A percentile compares a stretch with the other conserved stretches of the same genome.
These are phyloP conservation scores for Apophysomyces sp. DNA, from an alignment of 371 early-diverging fungal genomes.

Conservation along the genomic window DNA sequence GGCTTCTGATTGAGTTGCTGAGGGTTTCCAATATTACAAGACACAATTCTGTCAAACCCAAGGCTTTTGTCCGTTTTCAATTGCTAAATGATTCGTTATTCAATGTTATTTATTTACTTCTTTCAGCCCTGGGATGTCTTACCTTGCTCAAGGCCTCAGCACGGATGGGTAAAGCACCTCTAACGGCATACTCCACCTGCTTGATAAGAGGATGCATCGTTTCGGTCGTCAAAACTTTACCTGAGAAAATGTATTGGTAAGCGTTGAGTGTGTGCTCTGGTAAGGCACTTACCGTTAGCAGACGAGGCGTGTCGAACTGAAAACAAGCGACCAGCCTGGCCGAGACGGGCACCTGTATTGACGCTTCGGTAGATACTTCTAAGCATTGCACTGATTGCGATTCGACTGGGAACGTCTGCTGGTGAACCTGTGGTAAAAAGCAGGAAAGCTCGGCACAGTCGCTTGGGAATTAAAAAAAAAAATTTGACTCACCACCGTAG, in stretches of 20 bases:
- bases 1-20: slow-evolving; percentile 91
- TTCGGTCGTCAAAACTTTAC: slow-evolving; percentile 43
- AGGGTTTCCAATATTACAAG: slow-evolving; percentile 97
- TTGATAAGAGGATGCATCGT: slow-evolving; percentile 76
- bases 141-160: slow-evolving; percentile 86
- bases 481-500: too few species aligned
- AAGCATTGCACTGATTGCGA: background rate
- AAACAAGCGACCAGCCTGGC: background rate
- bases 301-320: background rate
- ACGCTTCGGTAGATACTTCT: background rate
- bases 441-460: background rate
- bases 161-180: slow-evolving; percentile 94
- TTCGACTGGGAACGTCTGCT: background rate
- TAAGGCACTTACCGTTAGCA: background rate
- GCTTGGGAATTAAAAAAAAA: background rate
- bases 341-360: background rate
- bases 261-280: background rate
- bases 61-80: slow-evolving; percentile 23
- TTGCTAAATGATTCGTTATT: slow-evolving; percentile 5
- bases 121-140: too few species aligned
- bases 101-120: too few species aligned
- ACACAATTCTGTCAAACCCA: slow-evolving; percentile 72
- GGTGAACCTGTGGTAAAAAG: background rate
- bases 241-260: background rate
- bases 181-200: slow-evolving; percentile 93